A percentile compares a stretch with the other conserved stretches of the same genome.
These are phyloP conservation scores for Aureobasidium sp. DNA, from an alignment of 2,329 filamentous ascomycete species.

Conservation along the genomic window DNA sequence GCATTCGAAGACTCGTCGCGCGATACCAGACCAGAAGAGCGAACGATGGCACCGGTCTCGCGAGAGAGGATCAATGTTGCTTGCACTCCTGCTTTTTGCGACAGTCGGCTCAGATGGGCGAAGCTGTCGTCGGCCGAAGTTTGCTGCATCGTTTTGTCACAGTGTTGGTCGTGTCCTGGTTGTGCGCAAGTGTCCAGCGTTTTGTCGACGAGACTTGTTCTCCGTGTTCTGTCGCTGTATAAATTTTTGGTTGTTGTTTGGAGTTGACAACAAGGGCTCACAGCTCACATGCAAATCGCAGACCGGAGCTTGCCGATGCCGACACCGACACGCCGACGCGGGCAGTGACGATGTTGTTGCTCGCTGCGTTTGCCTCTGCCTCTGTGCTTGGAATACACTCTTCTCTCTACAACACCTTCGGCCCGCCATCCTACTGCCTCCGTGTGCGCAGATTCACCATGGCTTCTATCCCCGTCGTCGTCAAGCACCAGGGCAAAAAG, in stretches of 20 bases:
- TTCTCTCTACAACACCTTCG: not conserved
- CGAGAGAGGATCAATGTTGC: conserved; percentile 71
- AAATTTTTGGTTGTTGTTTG: not conserved
- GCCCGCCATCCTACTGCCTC: not conserved
- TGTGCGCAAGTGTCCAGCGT: not conserved
- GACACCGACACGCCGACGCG: not conserved
- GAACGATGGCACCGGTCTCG: conserved; percentile 64
- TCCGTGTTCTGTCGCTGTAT: not conserved
- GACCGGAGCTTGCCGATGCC: not conserved
- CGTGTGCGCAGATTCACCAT: not conserved
- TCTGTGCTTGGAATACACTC: not conserved
- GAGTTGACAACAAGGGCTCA: not conserved
- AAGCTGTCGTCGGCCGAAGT: conserved; percentile 48
- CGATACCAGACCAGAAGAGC: conserved; percentile 63
- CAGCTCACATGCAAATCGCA: not conserved
- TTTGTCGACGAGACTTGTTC: not conserved
- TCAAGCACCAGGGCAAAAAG: conserved; percentile 94
- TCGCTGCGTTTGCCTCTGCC: not conserved
- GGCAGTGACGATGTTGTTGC: not conserved
- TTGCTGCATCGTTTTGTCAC: conserved; percentile 1
- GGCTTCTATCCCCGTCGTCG: conserved; percentile 55
- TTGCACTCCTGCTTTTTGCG: conserved; percentile 72
- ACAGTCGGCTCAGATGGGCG: conserved; percentile 59
- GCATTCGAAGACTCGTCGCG: conserved; percentile 47
- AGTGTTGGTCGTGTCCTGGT: not conserved